These are phyloP conservation scores for Camellia sinensis DNA, from an alignment of 148 eudicot genomes.

Conservation along the genomic window DNA sequence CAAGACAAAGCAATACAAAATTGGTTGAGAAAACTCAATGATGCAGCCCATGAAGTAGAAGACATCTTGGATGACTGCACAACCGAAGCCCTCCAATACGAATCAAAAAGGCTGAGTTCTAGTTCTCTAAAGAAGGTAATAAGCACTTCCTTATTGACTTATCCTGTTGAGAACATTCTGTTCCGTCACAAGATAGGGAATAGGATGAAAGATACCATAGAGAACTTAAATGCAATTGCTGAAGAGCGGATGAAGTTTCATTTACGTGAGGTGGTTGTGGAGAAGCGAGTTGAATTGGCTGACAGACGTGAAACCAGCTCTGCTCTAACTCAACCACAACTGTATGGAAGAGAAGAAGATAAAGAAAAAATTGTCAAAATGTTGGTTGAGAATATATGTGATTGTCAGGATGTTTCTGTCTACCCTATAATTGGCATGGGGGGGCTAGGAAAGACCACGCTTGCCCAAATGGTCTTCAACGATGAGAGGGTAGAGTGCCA, in stretches of 20 bases:
- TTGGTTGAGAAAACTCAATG: background rate
- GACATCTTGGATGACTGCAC: background rate
- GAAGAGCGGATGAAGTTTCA: background rate
- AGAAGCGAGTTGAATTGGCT: background rate
- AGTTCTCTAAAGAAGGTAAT: background rate
- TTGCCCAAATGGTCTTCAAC: background rate
- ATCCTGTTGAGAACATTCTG: background rate
- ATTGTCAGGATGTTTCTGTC: background rate
- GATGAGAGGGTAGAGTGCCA: background rate
- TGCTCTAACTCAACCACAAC: no score
- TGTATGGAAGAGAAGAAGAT: no score
- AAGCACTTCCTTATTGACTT: background rate
- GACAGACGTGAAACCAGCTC: no score
- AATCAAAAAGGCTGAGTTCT: no score
- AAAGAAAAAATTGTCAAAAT: background rate
- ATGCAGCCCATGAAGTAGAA: background rate
- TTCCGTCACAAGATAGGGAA: no score
- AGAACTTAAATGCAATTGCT: background rate
- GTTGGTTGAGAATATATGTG: background rate
- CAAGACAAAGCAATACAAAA: background rate
- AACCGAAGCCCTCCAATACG: background rate
- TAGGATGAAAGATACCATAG: background rate
- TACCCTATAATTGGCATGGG: slow-evolving; percentile 7
- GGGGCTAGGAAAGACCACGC: background rate
- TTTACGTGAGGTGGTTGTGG: background rate